phyloP scores from a whole-genome alignment of 345 rosid species.

The Garcia nutans region DNA sequence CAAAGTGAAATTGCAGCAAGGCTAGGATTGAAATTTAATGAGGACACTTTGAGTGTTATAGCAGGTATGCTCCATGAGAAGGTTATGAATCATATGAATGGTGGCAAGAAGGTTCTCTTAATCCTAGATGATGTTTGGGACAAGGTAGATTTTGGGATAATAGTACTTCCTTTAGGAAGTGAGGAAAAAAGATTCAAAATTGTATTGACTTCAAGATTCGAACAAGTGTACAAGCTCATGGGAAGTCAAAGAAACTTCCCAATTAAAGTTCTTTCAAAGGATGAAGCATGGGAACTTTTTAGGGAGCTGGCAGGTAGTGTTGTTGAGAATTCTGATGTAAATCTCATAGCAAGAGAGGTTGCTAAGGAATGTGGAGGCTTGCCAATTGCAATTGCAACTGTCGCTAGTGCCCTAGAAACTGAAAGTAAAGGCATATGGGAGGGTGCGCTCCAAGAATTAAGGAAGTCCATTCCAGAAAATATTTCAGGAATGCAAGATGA shows the following conservation, averaged over 20 bases:
- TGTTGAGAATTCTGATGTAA: neutral
- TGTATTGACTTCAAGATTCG: neutral
- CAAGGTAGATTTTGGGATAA: neutral
- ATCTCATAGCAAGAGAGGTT: neutral
- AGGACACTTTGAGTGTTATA: neutral
- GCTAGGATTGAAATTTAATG: neutral
- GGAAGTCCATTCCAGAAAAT: neutral
- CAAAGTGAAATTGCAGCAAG: neutral
- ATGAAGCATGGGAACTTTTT: neutral
- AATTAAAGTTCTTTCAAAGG: too few relatives aligned
- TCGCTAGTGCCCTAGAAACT: constrained; percentile 12
- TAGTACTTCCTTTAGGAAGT: neutral
- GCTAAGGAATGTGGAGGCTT: constrained; percentile 12
- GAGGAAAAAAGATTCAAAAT: neutral
- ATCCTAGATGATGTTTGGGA: constrained; percentile 1
- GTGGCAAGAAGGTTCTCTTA: neutral
- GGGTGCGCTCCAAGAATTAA: neutral
- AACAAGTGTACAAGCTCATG: neutral
- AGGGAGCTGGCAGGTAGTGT: neutral
- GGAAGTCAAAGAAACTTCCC: too few relatives aligned
- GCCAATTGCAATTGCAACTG: constrained; percentile 10
- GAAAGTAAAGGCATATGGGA: neutral
- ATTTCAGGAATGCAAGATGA: neutral
- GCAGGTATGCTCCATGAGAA: neutral
- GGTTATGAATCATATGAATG: neutral